Evolutionary conservation across 2,329 filamentous ascomycete species (phyloP), one percentile per base, ranked within the genome.

Genomic region (Furcasterigmium furcatum): DNA sequence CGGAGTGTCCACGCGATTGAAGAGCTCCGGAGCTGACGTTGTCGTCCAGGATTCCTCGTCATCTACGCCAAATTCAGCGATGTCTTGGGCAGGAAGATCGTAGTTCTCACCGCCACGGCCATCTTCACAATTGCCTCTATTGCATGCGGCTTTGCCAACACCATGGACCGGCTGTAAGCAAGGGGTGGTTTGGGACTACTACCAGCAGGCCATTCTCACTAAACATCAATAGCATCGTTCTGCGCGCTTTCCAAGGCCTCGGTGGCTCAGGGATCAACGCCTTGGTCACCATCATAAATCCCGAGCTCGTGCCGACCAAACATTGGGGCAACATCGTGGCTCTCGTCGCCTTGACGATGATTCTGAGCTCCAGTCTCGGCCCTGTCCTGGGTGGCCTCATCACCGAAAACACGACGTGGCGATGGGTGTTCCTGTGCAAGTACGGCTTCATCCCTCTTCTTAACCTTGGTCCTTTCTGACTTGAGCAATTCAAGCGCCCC

Each of bases 341-440:
- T 13, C 55, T 62, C 32, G 56, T 58, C 49, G 71, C 63, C 52
- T 59, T 59, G 50, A 65, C 71, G 5, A 68, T 69, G 43, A 65
- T 66, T 4, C 46, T 74, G 12, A 62, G 64, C 9, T 69, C 66
- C 36, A 56, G 71, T 0, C 53, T 73, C 1, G 71, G 72, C 0
- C 71, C 70, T 2, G 47, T 75, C 9, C 53, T 75, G 0, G 71
- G 72, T 2, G 72, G 72, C 4, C 58, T 61, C 9, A 72, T 76
- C 6, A 60, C 58, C 8, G 61, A 67, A 38, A 51, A 63, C 10
- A 59, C 63, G 0, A 66, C 58, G 1, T 75, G 70, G 71, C 55
- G 69, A 52, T 72, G 72, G 72, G 68, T 74, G 3, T 74, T 75
- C 49, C 64, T 66, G 30, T 59, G 76, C 4, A 74, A 76, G 70